These are phyloP conservation scores for Calocybe cyanea DNA, from an alignment of 768 basidiomycete species.

Conservation along the genomic window DNA sequence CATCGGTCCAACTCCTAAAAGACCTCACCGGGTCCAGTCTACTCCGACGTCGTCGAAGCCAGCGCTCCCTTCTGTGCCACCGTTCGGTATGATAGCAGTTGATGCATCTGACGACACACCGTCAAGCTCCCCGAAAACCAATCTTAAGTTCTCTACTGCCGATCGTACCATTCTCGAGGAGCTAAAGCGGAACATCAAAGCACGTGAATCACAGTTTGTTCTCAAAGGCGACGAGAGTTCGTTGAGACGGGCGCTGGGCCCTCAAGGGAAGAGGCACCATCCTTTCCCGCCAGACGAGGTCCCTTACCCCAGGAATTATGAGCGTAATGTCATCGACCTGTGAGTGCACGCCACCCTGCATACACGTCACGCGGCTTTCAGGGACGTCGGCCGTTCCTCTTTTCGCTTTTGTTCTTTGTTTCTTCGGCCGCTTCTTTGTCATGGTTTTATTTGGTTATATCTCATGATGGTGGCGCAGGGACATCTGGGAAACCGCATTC, in stretches of 20 bases:
- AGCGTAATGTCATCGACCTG: constrained; percentile 60
- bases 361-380: constrained; percentile 4
- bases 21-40: constrained; percentile 5
- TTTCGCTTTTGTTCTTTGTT: not conserved
- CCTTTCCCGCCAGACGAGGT: constrained; percentile 45
- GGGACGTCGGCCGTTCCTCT: not conserved
- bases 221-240: constrained; percentile 39
- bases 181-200: constrained; percentile 46
- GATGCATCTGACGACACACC: constrained; percentile 8
- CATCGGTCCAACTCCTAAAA: not conserved
- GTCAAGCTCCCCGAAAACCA: constrained; percentile 6
- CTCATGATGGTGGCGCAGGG: constrained; percentile 37
- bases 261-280: constrained; percentile 52
- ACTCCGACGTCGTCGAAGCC: constrained; percentile 13
- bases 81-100: constrained; percentile 4
- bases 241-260: constrained; percentile 24
- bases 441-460: constrained; percentile 1
- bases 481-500: constrained; percentile 64
- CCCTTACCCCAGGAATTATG: constrained; percentile 70
- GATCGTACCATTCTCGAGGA: constrained; percentile 61
- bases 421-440: not conserved
- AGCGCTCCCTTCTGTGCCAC: constrained; percentile 8
- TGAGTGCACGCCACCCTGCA: constrained; percentile 37
- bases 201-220: constrained; percentile 53
- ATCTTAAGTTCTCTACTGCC: constrained; percentile 51